A percentile compares a stretch with the other conserved stretches of the same genome.
These are phyloP conservation scores for Marasmius oreades DNA, from an alignment of 1,284 basidiomycete species.

Conservation along the genomic window DNA sequence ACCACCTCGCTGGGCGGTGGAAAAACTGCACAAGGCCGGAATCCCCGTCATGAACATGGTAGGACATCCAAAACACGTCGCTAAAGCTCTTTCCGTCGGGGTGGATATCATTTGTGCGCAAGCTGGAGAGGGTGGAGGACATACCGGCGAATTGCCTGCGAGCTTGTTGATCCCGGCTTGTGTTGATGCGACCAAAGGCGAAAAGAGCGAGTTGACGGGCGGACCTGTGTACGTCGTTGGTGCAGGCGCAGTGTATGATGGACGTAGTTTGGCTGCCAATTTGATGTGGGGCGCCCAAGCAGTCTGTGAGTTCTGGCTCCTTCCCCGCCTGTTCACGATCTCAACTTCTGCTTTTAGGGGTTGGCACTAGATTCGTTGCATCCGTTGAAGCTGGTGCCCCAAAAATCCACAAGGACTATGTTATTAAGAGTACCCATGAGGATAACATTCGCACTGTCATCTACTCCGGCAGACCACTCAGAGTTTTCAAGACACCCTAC, in stretches of 20 bases:
- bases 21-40: slow-evolving; percentile 74
- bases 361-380: slow-evolving; percentile 88
- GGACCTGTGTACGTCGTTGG: slow-evolving; percentile 79
- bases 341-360: slow-evolving; percentile 36
- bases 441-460: slow-evolving; percentile 80
- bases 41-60: slow-evolving; percentile 92
- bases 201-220: slow-evolving; percentile 74
- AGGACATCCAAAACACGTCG: slow-evolving; percentile 83
- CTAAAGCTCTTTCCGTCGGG: slow-evolving; percentile 76
- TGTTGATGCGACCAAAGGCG: slow-evolving; percentile 75
- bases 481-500: slow-evolving; percentile 79
- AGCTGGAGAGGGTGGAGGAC: slow-evolving; percentile 84
- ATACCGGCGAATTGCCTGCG: slow-evolving; percentile 61
- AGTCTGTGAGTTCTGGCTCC: slow-evolving; percentile 54
- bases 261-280: slow-evolving; percentile 80
- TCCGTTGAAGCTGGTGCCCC: slow-evolving; percentile 77
- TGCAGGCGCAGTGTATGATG: slow-evolving; percentile 85
- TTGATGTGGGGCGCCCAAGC: slow-evolving; percentile 81
- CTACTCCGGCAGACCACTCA: slow-evolving; percentile 84
- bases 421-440: slow-evolving; percentile 62
- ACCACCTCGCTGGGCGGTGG: slow-evolving; percentile 74
- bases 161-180: slow-evolving; percentile 82
- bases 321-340: slow-evolving; percentile 16
- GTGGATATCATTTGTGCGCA: slow-evolving; percentile 90
- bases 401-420: slow-evolving; percentile 77